A percentile compares a stretch with the other conserved stretches of the same genome.
These are phyloP conservation scores for Arachis monticola DNA, from an alignment of 331 rosid species.

Conservation along the genomic window DNA sequence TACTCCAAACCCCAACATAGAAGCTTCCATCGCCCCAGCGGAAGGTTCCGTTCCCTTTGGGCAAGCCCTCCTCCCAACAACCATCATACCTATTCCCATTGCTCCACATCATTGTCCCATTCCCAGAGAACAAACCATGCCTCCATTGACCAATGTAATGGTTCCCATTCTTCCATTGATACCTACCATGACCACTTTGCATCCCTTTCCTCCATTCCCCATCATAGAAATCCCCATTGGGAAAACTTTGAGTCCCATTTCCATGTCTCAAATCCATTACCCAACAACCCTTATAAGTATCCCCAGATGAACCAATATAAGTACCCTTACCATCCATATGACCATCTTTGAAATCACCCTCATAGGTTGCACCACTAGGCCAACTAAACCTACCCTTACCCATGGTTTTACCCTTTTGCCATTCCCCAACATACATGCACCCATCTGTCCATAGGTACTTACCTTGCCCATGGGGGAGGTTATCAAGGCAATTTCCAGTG, in stretches of 20 bases:
- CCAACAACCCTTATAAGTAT: conserved; percentile 86
- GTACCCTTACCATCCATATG: conserved; percentile 91
- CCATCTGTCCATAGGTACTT: conserved; percentile 95
- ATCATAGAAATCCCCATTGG: conserved; percentile 87
- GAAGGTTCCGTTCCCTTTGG: conserved; percentile 87
- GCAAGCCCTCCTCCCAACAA: conserved; percentile 81
- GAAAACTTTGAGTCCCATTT: conserved; percentile 68
- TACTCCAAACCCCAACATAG: conserved; percentile 79
- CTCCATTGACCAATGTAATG: conserved; percentile 83
- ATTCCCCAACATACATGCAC: conserved; percentile 90
- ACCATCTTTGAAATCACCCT: conserved; percentile 80
- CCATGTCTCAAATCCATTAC: conserved; percentile 87
- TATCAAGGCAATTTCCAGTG: conserved; percentile 74
- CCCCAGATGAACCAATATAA: conserved; percentile 74
- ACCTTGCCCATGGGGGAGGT: conserved; percentile 73
- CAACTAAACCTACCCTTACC: conserved; percentile 88
- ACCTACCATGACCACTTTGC: conserved; percentile 86
- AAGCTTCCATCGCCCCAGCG: conserved; percentile 86
- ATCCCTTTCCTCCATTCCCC: conserved; percentile 89
- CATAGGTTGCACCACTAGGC: conserved; percentile 97
- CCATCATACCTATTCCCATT: conserved; percentile 88
- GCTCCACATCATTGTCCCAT: conserved; percentile 76
- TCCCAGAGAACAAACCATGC: conserved; percentile 69
- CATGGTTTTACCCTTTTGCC: conserved; percentile 67
- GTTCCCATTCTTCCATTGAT: conserved; percentile 90